phyloP scores from a whole-genome alignment of 768 basidiomycete species.

The Rickenella mellea region DNA sequence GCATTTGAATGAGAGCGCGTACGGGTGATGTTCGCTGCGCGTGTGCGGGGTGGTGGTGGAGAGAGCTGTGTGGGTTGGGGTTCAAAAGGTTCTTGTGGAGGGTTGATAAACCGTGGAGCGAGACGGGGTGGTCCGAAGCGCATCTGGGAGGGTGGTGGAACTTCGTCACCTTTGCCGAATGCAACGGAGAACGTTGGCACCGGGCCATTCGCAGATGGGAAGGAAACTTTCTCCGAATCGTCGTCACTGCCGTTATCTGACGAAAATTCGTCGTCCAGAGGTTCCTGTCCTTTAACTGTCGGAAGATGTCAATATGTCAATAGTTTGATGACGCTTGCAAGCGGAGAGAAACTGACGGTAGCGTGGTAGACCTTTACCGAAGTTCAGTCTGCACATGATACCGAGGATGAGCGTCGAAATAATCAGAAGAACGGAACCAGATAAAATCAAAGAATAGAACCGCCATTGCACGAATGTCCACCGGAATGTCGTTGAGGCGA shows the following conservation, averaged over 20 bases:
- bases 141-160: conserved; percentile 28
- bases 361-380: conserved; percentile 62
- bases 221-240: conserved; percentile 43
- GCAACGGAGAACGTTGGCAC: conserved; percentile 45
- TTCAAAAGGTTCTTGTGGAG: conserved; percentile 31
- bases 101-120: conserved; percentile 42
- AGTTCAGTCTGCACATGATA: conserved; percentile 61
- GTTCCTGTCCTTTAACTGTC: conserved; percentile 48
- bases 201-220: conserved; percentile 42
- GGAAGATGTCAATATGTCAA: conserved; percentile 1
- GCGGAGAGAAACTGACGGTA: conserved; percentile 41
- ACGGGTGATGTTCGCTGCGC: background rate
- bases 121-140: conserved; percentile 21
- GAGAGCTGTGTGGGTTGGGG: conserved; percentile 10
- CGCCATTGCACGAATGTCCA: conserved; percentile 69
- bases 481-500: conserved; percentile 60
- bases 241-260: conserved; percentile 27
- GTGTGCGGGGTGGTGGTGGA: conserved; percentile 11
- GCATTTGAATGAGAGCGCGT: too few relatives aligned
- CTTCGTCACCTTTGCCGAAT: conserved; percentile 24
- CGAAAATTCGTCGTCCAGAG: conserved; percentile 19
- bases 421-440: conserved; percentile 48
- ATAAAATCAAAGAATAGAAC: conserved; percentile 61
- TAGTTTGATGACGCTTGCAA: background rate
- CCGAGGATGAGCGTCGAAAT: conserved; percentile 50